Evolutionary conservation across 331 rosid species (phyloP).

Genomic region (Arachis monticola): DNA sequence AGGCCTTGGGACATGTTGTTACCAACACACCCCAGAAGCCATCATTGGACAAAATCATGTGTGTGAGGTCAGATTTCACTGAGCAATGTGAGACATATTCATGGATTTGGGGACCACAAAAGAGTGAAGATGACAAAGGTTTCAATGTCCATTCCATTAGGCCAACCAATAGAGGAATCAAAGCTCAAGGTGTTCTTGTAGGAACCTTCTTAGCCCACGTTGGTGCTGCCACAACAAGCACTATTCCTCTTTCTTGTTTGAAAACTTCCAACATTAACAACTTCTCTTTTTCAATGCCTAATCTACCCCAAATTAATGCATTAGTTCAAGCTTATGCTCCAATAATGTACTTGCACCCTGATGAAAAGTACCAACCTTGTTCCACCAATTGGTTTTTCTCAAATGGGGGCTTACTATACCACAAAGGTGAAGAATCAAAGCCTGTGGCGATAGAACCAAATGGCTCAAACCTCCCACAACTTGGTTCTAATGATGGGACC

Average conservation of each 20-base stretch:
- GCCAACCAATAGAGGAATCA: conserved; percentile 57
- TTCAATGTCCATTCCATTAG: conserved; percentile 57
- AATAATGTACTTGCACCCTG: conserved; percentile 59
- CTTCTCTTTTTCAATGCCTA: conserved; percentile 43
- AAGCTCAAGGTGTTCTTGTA: conserved; percentile 55
- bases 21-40: conserved; percentile 68
- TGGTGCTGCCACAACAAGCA: conserved; percentile 35
- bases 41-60: conserved; percentile 59
- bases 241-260: conserved; percentile 61
- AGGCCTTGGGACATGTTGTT: conserved; percentile 66
- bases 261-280: conserved; percentile 44
- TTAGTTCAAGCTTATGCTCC: conserved; percentile 47
- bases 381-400: conserved; percentile 46
- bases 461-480: conserved; percentile 53
- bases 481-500: conserved; percentile 57
- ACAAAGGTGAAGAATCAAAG: conserved; percentile 45
- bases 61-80: conserved; percentile 67
- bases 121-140: conserved; percentile 43
- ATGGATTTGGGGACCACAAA: conserved; percentile 66
- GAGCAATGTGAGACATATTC: conserved; percentile 53
- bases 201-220: conserved; percentile 64
- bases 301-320: conserved; percentile 40
- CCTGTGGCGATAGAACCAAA: conserved; percentile 36
- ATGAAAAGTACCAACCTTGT: conserved; percentile 46
- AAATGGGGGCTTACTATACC: conserved; percentile 48